Conservation (phyloP, 169 alveolate species). For the Plasmodium chabaudi region DNA sequence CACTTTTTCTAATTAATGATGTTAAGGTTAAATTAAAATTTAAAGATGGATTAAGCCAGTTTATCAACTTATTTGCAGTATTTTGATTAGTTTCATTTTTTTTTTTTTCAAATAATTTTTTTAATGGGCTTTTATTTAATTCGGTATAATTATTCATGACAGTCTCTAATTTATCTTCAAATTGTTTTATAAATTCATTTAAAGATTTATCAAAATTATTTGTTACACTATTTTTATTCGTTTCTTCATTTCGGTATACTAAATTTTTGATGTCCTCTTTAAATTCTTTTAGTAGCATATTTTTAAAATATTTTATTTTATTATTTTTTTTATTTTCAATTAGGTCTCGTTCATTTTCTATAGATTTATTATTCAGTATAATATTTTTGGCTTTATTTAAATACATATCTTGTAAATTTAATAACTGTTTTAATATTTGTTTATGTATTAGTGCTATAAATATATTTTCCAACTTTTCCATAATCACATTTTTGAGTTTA, state of each 20-base stretch:
- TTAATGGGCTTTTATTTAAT: slow-evolving; percentile 52
- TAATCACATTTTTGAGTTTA: slow-evolving; percentile 16
- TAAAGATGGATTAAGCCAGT: slow-evolving; percentile 34
- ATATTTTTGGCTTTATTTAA: slow-evolving; percentile 23
- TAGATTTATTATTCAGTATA: slow-evolving; percentile 11
- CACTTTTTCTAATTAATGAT: slow-evolving; percentile 80
- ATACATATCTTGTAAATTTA: slow-evolving; percentile 10
- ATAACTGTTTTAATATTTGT: slow-evolving; percentile 53
- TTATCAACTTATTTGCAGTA: background rate
- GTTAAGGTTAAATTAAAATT: slow-evolving; percentile 72
- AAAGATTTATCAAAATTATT: slow-evolving; percentile 2
- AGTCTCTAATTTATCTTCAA: slow-evolving; percentile 45
- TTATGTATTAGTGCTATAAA: slow-evolving; percentile 27
- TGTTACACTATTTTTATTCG: background rate
- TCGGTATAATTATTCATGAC: slow-evolving; percentile 16
- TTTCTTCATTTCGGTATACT: background rate
- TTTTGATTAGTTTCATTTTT: slow-evolving; percentile 10
- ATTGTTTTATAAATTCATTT: slow-evolving; percentile 19
- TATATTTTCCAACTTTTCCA: slow-evolving; percentile 10
- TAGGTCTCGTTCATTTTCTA: slow-evolving; percentile 17
- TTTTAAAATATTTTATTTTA: slow-evolving; percentile 16
- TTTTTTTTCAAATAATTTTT: slow-evolving; percentile 43
- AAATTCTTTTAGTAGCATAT: slow-evolving; percentile 2
- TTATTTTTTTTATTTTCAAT: background rate
- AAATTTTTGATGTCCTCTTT: slow-evolving; percentile 18